phyloP scores from a whole-genome alignment of 2,329 filamentous ascomycete species.

The Fusarium sp. region DNA sequence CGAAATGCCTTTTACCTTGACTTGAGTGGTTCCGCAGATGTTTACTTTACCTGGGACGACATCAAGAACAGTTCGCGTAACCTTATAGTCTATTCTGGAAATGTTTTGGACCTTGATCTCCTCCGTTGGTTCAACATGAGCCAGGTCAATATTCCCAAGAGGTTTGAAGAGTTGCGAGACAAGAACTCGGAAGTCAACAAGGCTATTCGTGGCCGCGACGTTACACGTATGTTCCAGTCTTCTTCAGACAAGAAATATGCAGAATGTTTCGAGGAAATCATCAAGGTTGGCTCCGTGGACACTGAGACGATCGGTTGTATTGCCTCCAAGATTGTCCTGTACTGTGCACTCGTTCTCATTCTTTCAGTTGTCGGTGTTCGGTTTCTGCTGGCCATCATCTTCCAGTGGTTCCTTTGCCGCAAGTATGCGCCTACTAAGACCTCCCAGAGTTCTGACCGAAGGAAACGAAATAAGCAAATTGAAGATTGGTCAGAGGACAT shows the following conservation, averaged over 20 bases:
- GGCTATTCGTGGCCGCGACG: constrained; percentile 81
- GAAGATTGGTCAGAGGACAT: constrained; percentile 99
- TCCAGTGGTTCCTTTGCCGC: constrained; percentile 95
- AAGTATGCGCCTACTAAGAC: constrained; percentile 88
- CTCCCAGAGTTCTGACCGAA: constrained; percentile 80
- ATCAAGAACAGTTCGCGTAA: constrained; percentile 89
- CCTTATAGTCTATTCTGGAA: constrained; percentile 92
- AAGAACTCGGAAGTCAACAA: constrained; percentile 67
- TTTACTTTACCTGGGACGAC: constrained; percentile 97
- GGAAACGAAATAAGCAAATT: constrained; percentile 90
- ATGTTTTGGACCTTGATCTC: constrained; percentile 89
- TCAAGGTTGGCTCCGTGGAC: constrained; percentile 95
- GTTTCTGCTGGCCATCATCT: constrained; percentile 87
- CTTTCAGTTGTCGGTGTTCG: constrained; percentile 86
- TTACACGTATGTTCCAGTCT: constrained; percentile 87
- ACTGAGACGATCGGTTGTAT: constrained; percentile 98
- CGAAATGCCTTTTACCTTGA: constrained; percentile 79
- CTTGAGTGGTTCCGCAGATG: constrained; percentile 77
- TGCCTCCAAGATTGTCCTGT: constrained; percentile 95
- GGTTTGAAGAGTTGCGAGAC: constrained; percentile 82
- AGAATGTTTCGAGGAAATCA: constrained; percentile 89
- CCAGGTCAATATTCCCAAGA: constrained; percentile 77
- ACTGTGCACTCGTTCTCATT: constrained; percentile 92
- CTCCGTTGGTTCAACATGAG: constrained; percentile 88
- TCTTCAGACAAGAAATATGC: constrained; percentile 81